Base-by-base conservation (phyloP, 2,329 filamentous ascomycete species). In the Sclerotinia nivalis region DNA sequence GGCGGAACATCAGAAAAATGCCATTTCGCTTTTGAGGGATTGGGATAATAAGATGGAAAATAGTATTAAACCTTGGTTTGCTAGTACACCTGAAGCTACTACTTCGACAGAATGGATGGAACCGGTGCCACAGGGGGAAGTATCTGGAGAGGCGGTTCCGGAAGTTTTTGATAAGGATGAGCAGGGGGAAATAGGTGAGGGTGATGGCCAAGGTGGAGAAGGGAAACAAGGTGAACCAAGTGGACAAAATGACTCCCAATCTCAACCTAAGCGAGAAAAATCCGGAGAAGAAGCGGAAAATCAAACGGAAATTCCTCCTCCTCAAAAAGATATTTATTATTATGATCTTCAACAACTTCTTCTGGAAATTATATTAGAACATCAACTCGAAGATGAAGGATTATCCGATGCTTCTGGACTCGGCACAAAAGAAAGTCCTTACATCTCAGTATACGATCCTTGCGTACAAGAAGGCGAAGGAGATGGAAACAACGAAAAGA, bases 1-100 rank as follows among this genome's bases (percentile, higher is more conserved):
- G 50, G 80, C 83, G 2, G 85, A 87, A 72, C 83, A 88, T 72
- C 79, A 86, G 74, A 84, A 84, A 70, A 87, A 87, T 71, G 85
- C 85, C 2, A 82, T 83, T 1, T 81, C 82, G 62, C 75, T 89
- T 54, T 85, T 85, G 0, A 75, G 75, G 12, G 78, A 80, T 18
- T 88, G 86, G 86, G 86, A 88, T 72, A 73, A 77, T 6, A 73
- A 77, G 50, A 71, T 87, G 4, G 77, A 80, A n/a, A 77, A 77
- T 9, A 77, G 78, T 22, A 77, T 86, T 65, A 76, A 79, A 0
- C 73, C 79, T 10, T 88, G 86, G 86, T 68, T 68, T 62, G 56
- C 66, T 12, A 68, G 49, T 31, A 78, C 79, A 20, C 5, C 60
- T 69, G 65, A 68, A 47, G 34, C 28, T 28, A 28, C 49, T 15